Evolutionary conservation across 805 yeast genomes (phyloP).

Genomic region (Candida schatavii): DNA sequence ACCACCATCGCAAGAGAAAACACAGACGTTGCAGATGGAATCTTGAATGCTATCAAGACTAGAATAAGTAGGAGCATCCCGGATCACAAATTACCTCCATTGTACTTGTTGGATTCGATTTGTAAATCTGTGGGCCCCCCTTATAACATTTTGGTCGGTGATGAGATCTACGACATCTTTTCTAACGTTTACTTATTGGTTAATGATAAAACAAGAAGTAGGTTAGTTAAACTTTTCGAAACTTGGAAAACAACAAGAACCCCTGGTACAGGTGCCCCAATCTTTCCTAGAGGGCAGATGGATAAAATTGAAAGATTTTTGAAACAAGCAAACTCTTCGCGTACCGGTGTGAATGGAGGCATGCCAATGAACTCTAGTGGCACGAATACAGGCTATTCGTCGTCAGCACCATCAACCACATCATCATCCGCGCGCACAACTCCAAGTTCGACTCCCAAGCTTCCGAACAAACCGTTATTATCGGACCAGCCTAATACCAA

Average conservation of each 20-base stretch:
- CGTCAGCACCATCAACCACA: background rate
- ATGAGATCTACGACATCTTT: slow-evolving; percentile 65
- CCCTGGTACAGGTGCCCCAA: slow-evolving; percentile 56
- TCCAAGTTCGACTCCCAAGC: slow-evolving; percentile 7
- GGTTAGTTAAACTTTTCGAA: slow-evolving; percentile 72
- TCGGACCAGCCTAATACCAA: background rate
- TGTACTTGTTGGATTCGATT: slow-evolving; percentile 86
- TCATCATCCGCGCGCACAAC: slow-evolving; percentile 5
- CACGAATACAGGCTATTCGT: background rate
- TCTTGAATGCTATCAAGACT: slow-evolving; percentile 69
- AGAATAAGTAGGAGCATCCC: slow-evolving; percentile 79
- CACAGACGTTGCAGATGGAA: slow-evolving; percentile 69
- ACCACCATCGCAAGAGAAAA: slow-evolving; percentile 88
- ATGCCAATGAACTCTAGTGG: background rate
- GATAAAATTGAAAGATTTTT: slow-evolving; percentile 73
- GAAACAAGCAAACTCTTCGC: slow-evolving; percentile 20
- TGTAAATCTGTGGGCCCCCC: slow-evolving; percentile 90
- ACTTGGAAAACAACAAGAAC: slow-evolving; percentile 80
- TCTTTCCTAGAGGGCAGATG: slow-evolving; percentile 71
- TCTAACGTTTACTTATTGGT: slow-evolving; percentile 77
- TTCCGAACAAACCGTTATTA: slow-evolving; percentile 1
- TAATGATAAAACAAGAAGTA: slow-evolving; percentile 69
- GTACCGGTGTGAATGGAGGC: background rate
- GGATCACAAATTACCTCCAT: slow-evolving; percentile 74
- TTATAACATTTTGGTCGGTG: slow-evolving; percentile 74